These are phyloP conservation scores for Eucalyptus fibrosa DNA, from an alignment of 345 rosid species.

Conservation along the genomic window DNA sequence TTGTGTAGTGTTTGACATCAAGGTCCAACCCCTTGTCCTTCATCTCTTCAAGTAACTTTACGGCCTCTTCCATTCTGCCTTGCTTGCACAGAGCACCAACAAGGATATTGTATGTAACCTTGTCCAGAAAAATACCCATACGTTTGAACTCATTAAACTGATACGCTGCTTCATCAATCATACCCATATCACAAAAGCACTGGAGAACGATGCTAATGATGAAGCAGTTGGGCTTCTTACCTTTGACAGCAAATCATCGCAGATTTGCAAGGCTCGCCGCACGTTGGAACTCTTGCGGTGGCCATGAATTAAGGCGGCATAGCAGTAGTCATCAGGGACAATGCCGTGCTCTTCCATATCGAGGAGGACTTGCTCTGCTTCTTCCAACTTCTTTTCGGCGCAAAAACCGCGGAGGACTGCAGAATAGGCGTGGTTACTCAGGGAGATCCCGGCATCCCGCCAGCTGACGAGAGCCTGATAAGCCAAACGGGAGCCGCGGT, in stretches of 20 bases:
- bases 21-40: constrained; percentile 22
- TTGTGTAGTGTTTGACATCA: constrained; percentile 60
- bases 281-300: constrained; percentile 30
- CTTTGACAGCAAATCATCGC: constrained; percentile 28
- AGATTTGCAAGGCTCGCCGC: constrained; percentile 28
- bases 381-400: constrained; percentile 38
- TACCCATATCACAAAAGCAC: constrained; percentile 30
- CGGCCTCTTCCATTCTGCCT: constrained; percentile 48
- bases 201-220: constrained; percentile 47
- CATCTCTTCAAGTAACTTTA: constrained; percentile 44
- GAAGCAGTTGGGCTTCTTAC: constrained; percentile 45
- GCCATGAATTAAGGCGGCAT: constrained; percentile 28
- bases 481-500: constrained; percentile 27
- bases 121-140: constrained; percentile 35
- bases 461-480: constrained; percentile 11
- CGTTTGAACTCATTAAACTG: constrained; percentile 6
- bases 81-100: constrained; percentile 49
- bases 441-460: constrained; percentile 7
- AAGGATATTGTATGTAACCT: constrained; percentile 38
- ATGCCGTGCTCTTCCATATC: constrained; percentile 38
- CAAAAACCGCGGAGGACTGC: constrained; percentile 51
- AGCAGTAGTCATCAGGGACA: constrained; percentile 26
- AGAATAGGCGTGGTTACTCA: constrained; percentile 20
- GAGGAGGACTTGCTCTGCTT: constrained; percentile 31
- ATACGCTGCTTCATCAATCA: constrained; percentile 13